Base-by-base conservation (phyloP, 331 rosid genomes). In the Cydonia oblonga region DNA sequence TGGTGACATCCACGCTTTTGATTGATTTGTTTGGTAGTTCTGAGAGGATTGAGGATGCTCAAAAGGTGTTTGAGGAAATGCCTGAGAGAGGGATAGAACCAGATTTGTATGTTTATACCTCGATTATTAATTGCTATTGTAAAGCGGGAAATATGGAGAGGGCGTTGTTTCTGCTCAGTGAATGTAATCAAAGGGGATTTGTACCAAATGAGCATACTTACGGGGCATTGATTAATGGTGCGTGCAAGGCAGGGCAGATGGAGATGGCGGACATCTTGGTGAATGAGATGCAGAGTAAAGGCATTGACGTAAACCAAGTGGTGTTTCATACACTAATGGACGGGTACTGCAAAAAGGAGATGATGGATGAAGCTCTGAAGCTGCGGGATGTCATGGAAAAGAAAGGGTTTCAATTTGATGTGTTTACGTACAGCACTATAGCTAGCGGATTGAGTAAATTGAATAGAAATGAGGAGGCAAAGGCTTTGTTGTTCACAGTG, bases 211-310 rank as follows among this genome's bases (percentile, higher is more conserved):
- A 73, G 35, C 85, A 77, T 69, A 84, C 91, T 44, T 93, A 87
- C 4, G 91, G 91, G 23, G 88, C 90, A 11, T 69, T 93, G 74
- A 80, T 89, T 23, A 69, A 86, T 70, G 97, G 97, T 29, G 70
- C 84, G 16, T 89, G 96, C 82, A 91, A 84, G 82, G 87, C 75
- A 0, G 97, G 96, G 69, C 83, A 88, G 73, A 86, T 88, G 88
- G 85, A 86, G 59, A 90, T 85, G 24, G 97, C 96, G 2, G 89
- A 85, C 59, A 81, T 88, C 30, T 80, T 93, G 83, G 76, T 89
- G 70, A 77, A 78, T 35, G 96, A 91, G 83, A 88, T 89, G 92
- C 90, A 87, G 46, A 81, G 71, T 51, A 83, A 86, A 59, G 92
- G 96, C 12, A 14, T 86, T 69, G 87, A 71, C 62, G 35, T 78